A percentile compares a stretch with the other conserved stretches of the same genome.
phyloP scores from a whole-genome alignment of 192 early-diverging fungal species.

The Coemansia asiatica region DNA sequence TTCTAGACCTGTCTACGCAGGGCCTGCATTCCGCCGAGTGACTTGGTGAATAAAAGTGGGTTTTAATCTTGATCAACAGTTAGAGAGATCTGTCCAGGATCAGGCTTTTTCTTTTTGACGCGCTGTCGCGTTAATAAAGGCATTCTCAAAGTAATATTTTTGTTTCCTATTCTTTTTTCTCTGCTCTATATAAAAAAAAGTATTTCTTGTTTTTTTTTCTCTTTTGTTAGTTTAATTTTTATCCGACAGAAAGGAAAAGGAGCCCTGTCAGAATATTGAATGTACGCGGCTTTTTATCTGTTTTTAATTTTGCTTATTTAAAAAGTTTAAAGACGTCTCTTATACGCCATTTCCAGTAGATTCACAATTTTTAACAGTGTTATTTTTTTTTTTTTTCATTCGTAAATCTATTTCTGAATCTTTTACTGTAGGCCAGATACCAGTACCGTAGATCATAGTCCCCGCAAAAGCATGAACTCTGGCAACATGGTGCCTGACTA shows the following conservation, averaged over 20 bases:
- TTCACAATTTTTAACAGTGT: too few species aligned
- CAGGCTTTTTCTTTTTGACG: neutral
- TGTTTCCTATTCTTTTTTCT: too few species aligned
- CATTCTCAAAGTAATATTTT: neutral
- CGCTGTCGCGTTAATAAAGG: neutral
- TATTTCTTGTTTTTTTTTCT: neutral
- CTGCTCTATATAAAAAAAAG: too few species aligned
- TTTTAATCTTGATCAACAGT: neutral
- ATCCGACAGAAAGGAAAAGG: too few species aligned
- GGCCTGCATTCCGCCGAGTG: conserved; percentile 49
- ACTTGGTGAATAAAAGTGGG: too few species aligned
- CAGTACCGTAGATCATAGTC: neutral
- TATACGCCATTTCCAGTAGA: too few species aligned
- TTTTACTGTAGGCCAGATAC: conserved; percentile 15
- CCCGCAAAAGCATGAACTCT: neutral
- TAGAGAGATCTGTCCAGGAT: neutral
- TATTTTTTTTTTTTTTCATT: neutral
- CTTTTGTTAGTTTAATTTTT: neutral
- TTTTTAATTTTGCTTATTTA: too few species aligned
- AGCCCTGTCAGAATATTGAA: neutral
- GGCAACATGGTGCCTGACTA: conserved; percentile 11
- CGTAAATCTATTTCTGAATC: too few species aligned
- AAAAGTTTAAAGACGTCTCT: too few species aligned
- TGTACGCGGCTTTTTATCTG: too few species aligned
- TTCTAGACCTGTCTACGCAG: conserved; percentile 33